phyloP scores from a whole-genome alignment of 805 yeast species.

The Kuraishia piskuri region DNA sequence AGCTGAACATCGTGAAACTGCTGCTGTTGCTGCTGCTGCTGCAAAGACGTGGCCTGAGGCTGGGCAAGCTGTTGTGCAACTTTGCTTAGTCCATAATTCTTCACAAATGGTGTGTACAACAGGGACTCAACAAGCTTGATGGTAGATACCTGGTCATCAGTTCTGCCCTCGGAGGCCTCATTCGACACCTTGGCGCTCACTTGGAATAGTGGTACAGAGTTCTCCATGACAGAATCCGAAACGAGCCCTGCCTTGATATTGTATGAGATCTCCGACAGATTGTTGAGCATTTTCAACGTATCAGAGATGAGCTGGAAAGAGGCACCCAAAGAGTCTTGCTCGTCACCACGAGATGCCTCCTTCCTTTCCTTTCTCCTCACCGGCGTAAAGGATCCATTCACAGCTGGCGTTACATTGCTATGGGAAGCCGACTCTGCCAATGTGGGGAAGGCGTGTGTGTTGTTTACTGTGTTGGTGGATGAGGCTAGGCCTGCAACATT shows the following conservation, averaged over 20 bases:
- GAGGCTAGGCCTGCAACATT: constrained; percentile 1
- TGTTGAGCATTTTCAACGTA: constrained; percentile 16
- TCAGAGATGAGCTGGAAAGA: constrained; percentile 16
- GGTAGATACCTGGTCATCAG: constrained; percentile 13
- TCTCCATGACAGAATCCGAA: background rate
- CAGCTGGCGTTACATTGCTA: constrained; percentile 7
- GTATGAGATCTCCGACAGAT: constrained; percentile 14
- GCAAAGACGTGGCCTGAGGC: constrained; percentile 5
- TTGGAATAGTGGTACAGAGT: constrained; percentile 15
- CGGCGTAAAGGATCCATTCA: constrained; percentile 1
- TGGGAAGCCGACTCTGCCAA: constrained; percentile 30
- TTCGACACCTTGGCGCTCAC: background rate
- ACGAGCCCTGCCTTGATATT: constrained; percentile 15
- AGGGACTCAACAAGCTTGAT: constrained; percentile 20
- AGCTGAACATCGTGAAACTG: constrained; percentile 16
- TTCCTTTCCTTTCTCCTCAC: constrained; percentile 8
- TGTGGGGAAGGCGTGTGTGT: constrained; percentile 44
- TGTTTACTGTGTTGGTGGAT: background rate
- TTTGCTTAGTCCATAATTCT: constrained; percentile 18
- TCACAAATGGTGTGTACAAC: constrained; percentile 22
- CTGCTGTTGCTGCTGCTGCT: constrained; percentile 10
- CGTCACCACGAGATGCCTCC: constrained; percentile 13
- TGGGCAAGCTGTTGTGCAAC: constrained; percentile 1
- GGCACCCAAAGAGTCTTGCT: constrained; percentile 10
- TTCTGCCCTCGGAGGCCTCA: constrained; percentile 1